Percentiles rank a stretch among this genome's conserved stretches.
Evolutionary conservation across 202 grass and related monocot species (phyloP).

Genomic region (Zoysia matrella): DNA sequence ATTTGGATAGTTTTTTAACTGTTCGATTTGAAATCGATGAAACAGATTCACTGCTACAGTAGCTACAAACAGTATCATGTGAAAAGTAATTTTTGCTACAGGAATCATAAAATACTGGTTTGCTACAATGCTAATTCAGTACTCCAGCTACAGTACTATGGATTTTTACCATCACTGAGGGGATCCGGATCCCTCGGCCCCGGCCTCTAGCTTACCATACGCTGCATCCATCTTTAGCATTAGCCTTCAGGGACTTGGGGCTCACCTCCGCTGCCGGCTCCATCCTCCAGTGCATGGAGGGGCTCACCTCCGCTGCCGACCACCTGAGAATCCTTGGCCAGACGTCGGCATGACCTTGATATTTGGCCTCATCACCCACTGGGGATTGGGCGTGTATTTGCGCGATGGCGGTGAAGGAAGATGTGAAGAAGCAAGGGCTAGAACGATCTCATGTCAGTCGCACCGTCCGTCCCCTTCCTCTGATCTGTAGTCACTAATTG

Average conservation of each 20-base stretch:
- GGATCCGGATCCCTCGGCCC: no score
- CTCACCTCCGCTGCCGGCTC: slow-evolving; percentile 9
- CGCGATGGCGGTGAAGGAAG: neutral
- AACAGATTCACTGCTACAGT: no score
- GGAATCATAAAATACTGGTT: no score
- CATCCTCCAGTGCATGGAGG: slow-evolving; percentile 2
- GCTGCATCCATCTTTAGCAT: slow-evolving; percentile 9
- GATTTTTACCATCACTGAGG: no score
- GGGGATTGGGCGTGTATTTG: neutral
- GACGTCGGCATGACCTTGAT: slow-evolving; percentile 21
- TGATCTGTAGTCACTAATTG: slow-evolving; percentile 30
- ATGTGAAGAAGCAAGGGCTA: slow-evolving; percentile 10
- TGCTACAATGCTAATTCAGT: no score
- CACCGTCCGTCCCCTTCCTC: slow-evolving; percentile 40
- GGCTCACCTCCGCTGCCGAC: slow-evolving; percentile 33
- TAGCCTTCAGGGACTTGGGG: neutral
- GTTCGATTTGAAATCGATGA: no score
- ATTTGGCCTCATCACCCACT: neutral
- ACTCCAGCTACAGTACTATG: no score
- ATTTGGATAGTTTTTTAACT: no score
- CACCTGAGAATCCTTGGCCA: neutral
- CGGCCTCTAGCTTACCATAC: neutral
- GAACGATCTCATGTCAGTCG: slow-evolving; percentile 40
- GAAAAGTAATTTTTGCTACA: no score
- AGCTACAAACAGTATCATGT: no score